Percentiles rank a stretch among this genome's conserved stretches.
Evolutionary conservation across 306 rosid genomes (phyloP).

Genomic region (Gastrolobium bilobum): DNA sequence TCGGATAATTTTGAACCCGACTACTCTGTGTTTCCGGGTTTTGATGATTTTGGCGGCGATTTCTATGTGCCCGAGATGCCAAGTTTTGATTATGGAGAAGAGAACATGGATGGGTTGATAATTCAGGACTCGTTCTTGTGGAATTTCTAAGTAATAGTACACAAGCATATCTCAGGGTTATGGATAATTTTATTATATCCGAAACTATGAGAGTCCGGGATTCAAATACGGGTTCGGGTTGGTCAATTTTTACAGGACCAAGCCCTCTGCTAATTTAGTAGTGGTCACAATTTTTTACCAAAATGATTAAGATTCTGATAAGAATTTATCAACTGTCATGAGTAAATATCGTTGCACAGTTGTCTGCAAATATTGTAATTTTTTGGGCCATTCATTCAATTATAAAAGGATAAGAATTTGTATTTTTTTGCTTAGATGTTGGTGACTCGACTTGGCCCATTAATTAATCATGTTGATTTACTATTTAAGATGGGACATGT

Average conservation of each 20-base stretch:
- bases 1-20: slow-evolving; percentile 56
- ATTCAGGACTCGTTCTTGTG: slow-evolving; percentile 65
- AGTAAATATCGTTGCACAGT: slow-evolving; percentile 1
- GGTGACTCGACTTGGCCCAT: not conserved
- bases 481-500: not conserved
- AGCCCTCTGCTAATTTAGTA: not conserved
- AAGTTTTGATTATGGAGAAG: slow-evolving; percentile 59
- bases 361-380: not conserved
- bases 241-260: slow-evolving; percentile 43
- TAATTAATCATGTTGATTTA: not conserved
- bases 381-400: slow-evolving; percentile 16
- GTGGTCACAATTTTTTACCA: not conserved
- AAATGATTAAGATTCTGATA: not conserved
- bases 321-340: not conserved
- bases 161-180: not conserved
- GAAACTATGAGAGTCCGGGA: not conserved
- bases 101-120: slow-evolving; percentile 54
- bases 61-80: slow-evolving; percentile 50
- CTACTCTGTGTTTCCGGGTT: slow-evolving; percentile 63
- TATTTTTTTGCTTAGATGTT: not conserved
- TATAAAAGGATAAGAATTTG: not conserved
- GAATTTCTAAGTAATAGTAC: slow-evolving; percentile 57
- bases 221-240: not conserved
- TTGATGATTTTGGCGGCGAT: slow-evolving; percentile 59
- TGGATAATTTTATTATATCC: slow-evolving; percentile 47